A percentile compares a stretch with the other conserved stretches of the same genome.
Conservation (phyloP, 768 basidiomycete genomes). For the Mycena metata region DNA sequence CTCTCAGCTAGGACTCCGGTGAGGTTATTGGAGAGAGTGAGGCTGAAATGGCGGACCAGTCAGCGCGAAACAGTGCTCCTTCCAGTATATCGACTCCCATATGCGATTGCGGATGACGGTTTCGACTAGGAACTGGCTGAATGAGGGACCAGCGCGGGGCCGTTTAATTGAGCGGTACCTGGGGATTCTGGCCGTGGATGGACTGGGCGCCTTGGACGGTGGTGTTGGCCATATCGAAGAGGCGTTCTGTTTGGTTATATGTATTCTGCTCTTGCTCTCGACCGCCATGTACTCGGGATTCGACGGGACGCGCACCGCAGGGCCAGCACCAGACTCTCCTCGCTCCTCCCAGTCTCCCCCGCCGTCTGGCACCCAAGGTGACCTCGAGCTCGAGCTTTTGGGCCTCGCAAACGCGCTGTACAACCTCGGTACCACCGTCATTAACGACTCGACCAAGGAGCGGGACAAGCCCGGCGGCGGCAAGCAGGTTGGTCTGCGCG, state of each 20-base stretch:
- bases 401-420: slow-evolving; percentile 84
- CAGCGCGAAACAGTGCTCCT: slow-evolving; percentile 98
- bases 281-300: not conserved
- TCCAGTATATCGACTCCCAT: slow-evolving; percentile 96
- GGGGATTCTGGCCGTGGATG: slow-evolving; percentile 98
- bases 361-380: slow-evolving; percentile 77
- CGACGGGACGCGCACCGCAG: not conserved
- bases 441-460: slow-evolving; percentile 87
- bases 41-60: slow-evolving; percentile 69
- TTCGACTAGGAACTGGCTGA: slow-evolving; percentile 87
- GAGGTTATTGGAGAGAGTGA: slow-evolving; percentile 8
- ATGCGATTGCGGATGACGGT: slow-evolving; percentile 96
- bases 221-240: slow-evolving; percentile 84
- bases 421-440: slow-evolving; percentile 86
- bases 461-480: slow-evolving; percentile 76
- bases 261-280: not conserved
- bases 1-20: slow-evolving; percentile 75
- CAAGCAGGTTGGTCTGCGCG: slow-evolving; percentile 83
- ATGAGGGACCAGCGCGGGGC: slow-evolving; percentile 22
- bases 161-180: slow-evolving; percentile 63
- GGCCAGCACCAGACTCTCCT: slow-evolving; percentile 72
- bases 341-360: slow-evolving; percentile 81
- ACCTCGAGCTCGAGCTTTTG: slow-evolving; percentile 80
- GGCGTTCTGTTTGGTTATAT: slow-evolving; percentile 34
- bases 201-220: slow-evolving; percentile 88